phyloP scores from a whole-genome alignment of 106 monocot genomes.

The Dendrobium huoshanense region DNA sequence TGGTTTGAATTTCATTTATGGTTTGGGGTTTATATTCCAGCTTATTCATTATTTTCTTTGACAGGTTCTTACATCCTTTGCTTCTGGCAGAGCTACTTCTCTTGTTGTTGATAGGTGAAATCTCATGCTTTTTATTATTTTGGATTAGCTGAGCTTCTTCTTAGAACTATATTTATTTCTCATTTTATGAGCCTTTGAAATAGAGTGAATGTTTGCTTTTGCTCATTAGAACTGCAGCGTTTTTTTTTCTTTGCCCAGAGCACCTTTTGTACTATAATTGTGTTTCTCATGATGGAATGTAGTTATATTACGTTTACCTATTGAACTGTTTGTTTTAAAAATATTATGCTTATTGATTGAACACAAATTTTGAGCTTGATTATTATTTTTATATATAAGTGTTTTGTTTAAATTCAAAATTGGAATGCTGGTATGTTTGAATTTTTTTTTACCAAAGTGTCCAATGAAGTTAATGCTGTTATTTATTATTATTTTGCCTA shows the following conservation, averaged over 20 bases:
- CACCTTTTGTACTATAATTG: neutral
- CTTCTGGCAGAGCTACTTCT: constrained; percentile 93
- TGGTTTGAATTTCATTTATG: constrained; percentile 1
- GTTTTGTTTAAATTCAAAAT: neutral
- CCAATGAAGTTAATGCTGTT: neutral
- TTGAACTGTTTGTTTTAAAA: neutral
- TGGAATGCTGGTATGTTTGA: neutral
- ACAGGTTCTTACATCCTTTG: constrained; percentile 98
- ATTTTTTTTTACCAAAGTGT: neutral
- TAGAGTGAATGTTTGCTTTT: neutral
- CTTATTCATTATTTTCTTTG: constrained; percentile 1
- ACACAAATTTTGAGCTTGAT: neutral
- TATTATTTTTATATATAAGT: neutral
- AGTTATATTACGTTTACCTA: neutral
- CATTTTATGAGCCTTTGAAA: neutral
- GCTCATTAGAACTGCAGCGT: neutral
- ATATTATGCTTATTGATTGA: neutral
- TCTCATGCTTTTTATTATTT: neutral
- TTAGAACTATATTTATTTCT: neutral
- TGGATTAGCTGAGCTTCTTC: neutral
- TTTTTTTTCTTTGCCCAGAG: neutral
- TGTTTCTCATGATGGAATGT: neutral
- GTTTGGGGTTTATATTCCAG: neutral
- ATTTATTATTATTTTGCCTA: constrained; percentile 1
- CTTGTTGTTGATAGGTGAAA: constrained; percentile 91